Conservation (phyloP, 345 rosid genomes). For the Kernera saxatilis region DNA sequence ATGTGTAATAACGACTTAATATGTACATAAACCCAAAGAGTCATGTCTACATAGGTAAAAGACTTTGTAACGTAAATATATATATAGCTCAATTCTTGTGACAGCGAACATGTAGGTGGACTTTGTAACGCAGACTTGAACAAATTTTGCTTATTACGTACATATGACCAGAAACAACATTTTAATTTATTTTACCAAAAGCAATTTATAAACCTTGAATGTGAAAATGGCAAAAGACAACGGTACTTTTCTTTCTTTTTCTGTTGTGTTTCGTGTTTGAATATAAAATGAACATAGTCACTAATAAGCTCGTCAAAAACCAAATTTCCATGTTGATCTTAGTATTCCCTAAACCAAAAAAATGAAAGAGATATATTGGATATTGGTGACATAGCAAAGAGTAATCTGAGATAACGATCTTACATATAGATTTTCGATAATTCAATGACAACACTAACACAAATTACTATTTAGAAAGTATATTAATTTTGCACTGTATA, state of each 20-base stretch:
- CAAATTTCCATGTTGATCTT: background rate
- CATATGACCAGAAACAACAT: background rate
- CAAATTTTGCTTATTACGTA: background rate
- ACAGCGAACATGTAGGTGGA: background rate
- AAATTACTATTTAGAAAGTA: no score
- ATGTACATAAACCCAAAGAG: constrained; percentile 21
- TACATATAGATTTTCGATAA: no score
- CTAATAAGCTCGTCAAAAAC: background rate
- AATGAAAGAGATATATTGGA: background rate
- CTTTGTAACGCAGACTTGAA: background rate
- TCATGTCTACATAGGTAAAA: background rate
- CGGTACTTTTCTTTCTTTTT: background rate
- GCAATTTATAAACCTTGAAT: background rate
- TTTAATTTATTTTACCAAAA: background rate
- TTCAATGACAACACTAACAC: background rate
- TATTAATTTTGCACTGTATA: no score
- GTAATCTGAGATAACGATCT: background rate
- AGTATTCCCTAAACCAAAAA: background rate
- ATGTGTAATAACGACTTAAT: constrained; percentile 8
- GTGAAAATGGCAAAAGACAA: background rate
- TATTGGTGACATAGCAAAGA: background rate
- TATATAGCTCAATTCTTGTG: background rate
- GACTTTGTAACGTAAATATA: constrained; percentile 16
- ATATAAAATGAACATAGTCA: background rate
- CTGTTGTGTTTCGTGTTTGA: background rate